Evolutionary conservation across 257 asterid genomes (phyloP), one percentile per base, ranked within the genome.

Genomic region (Thymus mandschuricus): DNA sequence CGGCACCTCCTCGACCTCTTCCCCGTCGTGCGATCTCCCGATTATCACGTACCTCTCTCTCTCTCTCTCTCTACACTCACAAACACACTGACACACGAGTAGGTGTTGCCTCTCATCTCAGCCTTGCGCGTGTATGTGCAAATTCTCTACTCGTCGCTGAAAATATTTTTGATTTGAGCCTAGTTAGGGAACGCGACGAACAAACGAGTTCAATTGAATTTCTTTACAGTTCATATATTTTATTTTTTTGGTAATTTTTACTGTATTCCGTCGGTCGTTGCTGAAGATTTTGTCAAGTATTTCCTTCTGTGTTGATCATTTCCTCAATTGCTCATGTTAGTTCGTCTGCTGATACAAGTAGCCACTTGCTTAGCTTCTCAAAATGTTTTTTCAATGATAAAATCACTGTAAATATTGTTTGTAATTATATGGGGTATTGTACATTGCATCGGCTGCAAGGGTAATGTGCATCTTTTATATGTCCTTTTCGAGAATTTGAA

Each of bases 1-100:
- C 84, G 81, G 35, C 87, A 84, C 6, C 66, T 85, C 60, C 87
- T 90, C 62, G 89, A 86, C 29, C 86, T 86, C 68, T 90, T 90
- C 72, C 95, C 97, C 46, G 75, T 88, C 43, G 88, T 82, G 70
- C 89, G 97, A 54, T 64, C 88, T 54, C 87, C 86, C 30, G 97
- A 90, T 84, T 88, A 64, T 78, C 84, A 75, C 49, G 97, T 90
- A 81, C 73, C 69, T 40, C 69, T 15, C 69, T 43, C 40, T 27
- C 51, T 40, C 35, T 62, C 51, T 38, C 51, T 21, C 54, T 63
- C n/a, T 40, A 5, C 2, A 11, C 31, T 1, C 0, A 38, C 59
- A 2, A 49, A 31, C 59, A 46, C 44, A 21, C 21, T 21, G 21
- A 21, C 21, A 21, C 65, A 1, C 35, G 10, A 15, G n/a, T 6